These are phyloP conservation scores for Erysimum cheiri DNA, from an alignment of 441 rosid species.

Conservation along the genomic window DNA sequence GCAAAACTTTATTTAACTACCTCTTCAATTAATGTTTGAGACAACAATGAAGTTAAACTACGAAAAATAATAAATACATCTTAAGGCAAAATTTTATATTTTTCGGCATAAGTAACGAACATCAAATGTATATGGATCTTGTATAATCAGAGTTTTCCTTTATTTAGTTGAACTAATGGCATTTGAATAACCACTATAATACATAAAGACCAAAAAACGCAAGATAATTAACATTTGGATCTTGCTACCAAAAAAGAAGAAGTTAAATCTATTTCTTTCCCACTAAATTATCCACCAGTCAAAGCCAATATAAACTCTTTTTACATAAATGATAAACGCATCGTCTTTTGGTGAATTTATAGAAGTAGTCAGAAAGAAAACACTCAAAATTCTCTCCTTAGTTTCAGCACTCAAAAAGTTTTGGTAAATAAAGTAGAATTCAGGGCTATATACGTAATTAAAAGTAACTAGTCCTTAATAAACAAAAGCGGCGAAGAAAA, in stretches of 20 bases:
- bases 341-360: neutral
- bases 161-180: no score
- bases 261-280: no score
- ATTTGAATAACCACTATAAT: no score
- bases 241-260: no score
- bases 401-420: neutral
- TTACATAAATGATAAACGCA: neutral
- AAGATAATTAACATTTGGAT: no score
- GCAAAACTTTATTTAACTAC: neutral
- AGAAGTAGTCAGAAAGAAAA: neutral
- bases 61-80: no score
- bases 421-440: neutral
- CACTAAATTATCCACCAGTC: no score
- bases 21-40: neutral
- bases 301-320: neutral
- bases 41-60: neutral
- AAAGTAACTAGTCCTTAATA: neutral
- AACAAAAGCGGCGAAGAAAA: neutral
- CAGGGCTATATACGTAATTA: neutral
- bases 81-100: no score
- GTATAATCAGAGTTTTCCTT: no score
- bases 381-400: conserved; percentile 2
- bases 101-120: no score
- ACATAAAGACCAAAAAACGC: no score
- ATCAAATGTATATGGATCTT: no score